Evolutionary conservation across 1,284 basidiomycete species (phyloP).

Genomic region (Melampsora americana): DNA sequence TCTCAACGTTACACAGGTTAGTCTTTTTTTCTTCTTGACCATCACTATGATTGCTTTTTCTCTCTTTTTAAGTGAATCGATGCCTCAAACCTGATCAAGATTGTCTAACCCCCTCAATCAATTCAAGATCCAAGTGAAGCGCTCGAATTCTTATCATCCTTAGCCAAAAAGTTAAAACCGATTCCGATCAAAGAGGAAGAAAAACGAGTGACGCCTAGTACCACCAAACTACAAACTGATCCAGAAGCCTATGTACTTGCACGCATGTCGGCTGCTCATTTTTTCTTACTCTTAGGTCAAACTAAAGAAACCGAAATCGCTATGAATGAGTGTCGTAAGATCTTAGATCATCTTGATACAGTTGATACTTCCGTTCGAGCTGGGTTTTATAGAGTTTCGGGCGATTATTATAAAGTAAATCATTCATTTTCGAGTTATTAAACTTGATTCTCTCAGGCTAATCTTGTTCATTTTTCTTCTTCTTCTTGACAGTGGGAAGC

Average conservation of each 20-base stretch:
- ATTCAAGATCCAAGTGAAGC: conserved; percentile 80
- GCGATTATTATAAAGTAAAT: conserved; percentile 89
- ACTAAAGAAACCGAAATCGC: conserved; percentile 80
- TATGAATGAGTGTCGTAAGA: conserved; percentile 79
- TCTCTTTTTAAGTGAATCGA: conserved; percentile 4
- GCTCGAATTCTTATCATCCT: conserved; percentile 71
- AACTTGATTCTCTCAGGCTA: conserved; percentile 52
- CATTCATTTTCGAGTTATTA: conserved; percentile 56
- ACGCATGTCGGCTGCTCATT: conserved; percentile 81
- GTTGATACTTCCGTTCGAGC: conserved; percentile 88
- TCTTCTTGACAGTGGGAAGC: conserved; percentile 70
- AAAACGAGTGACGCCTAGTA: conserved; percentile 58
- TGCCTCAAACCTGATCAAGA: conserved; percentile 38
- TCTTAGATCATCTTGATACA: conserved; percentile 74
- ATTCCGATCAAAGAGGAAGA: conserved; percentile 52
- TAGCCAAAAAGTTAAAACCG: conserved; percentile 62
- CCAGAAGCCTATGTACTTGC: conserved; percentile 79
- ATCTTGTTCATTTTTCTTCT: background rate
- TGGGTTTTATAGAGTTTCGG: conserved; percentile 88
- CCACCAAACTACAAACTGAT: conserved; percentile 55
- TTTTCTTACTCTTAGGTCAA: conserved; percentile 83
- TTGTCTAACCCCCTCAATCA: too few species aligned
- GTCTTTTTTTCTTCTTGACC: conserved; percentile 52
- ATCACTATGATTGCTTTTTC: conserved; percentile 45
- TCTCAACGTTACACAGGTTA: conserved; percentile 80